Evolutionary conservation across 441 rosid species (phyloP).

Genomic region (Erysimum cheiri): DNA sequence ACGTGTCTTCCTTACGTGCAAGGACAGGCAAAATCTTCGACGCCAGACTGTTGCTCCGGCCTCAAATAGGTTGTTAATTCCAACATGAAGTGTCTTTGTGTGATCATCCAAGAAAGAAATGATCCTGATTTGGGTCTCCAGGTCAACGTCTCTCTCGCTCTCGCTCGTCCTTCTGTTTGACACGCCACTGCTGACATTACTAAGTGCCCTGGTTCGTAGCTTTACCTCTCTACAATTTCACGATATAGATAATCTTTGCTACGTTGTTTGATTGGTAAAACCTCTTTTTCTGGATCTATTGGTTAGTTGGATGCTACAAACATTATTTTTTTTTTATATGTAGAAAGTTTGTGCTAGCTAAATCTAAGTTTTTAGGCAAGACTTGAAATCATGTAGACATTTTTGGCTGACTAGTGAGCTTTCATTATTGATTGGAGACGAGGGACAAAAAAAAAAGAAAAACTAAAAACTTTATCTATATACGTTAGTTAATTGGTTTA

Average conservation of each 20-base stretch:
- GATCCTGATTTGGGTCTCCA: conserved; percentile 75
- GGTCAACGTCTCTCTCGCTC: conserved; percentile 67
- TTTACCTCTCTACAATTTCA: neutral
- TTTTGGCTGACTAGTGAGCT: too few relatives aligned
- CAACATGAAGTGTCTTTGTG: conserved; percentile 69
- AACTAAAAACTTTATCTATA: neutral
- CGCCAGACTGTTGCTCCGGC: conserved; percentile 77
- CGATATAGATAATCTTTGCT: neutral
- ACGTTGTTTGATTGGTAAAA: neutral
- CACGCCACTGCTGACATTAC: conserved; percentile 68
- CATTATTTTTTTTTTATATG: neutral
- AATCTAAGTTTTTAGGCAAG: too few relatives aligned
- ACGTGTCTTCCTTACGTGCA: conserved; percentile 79
- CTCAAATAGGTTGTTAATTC: conserved; percentile 61
- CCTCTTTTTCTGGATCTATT: neutral
- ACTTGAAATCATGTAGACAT: too few relatives aligned
- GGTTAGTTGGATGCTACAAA: neutral
- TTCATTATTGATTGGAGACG: too few relatives aligned
- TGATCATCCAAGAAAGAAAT: conserved; percentile 59
- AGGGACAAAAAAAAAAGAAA: neutral
- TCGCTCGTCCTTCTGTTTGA: conserved; percentile 66
- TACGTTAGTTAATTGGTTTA: neutral
- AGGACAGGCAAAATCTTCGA: conserved; percentile 69
- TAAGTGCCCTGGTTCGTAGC: conserved; percentile 63
- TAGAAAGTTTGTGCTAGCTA: neutral